These are phyloP conservation scores for Talinum fruticosum DNA, from an alignment of 148 eudicot species.

Conservation along the genomic window DNA sequence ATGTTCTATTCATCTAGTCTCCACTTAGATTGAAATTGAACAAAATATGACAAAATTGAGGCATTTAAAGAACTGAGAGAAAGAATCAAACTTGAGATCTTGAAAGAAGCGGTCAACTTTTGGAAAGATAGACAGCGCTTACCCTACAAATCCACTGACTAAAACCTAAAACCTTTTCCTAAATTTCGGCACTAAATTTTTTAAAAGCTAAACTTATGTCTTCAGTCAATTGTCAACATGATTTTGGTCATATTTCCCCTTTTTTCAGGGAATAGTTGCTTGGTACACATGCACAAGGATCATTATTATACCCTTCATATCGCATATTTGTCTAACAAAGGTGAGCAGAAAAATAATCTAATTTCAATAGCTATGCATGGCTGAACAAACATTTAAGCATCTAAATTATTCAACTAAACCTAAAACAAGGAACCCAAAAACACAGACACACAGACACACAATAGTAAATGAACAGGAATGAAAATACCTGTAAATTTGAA, in stretches of 20 bases:
- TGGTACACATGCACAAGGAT: too few species aligned
- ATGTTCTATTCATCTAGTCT: background rate
- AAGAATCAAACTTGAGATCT: background rate
- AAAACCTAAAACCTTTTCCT: background rate
- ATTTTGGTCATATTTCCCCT: too few species aligned
- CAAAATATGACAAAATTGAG: background rate
- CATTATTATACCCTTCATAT: too few species aligned
- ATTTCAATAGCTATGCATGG: background rate
- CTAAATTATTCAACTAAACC: background rate
- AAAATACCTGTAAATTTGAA: conserved; percentile 74
- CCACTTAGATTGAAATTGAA: background rate
- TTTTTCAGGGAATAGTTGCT: background rate
- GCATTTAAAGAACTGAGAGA: background rate
- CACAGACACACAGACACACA: too few species aligned
- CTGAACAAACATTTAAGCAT: background rate
- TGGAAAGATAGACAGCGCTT: background rate
- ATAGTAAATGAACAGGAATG: background rate
- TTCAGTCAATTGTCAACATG: background rate
- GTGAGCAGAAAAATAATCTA: too few species aligned
- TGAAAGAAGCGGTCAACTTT: background rate
- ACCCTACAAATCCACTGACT: background rate
- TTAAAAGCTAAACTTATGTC: background rate
- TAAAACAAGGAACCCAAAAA: too few species aligned
- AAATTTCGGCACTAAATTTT: background rate
- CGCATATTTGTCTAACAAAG: too few species aligned